Conservation (phyloP, 139 green algal genomes). For the Closterium sp. region DNA sequence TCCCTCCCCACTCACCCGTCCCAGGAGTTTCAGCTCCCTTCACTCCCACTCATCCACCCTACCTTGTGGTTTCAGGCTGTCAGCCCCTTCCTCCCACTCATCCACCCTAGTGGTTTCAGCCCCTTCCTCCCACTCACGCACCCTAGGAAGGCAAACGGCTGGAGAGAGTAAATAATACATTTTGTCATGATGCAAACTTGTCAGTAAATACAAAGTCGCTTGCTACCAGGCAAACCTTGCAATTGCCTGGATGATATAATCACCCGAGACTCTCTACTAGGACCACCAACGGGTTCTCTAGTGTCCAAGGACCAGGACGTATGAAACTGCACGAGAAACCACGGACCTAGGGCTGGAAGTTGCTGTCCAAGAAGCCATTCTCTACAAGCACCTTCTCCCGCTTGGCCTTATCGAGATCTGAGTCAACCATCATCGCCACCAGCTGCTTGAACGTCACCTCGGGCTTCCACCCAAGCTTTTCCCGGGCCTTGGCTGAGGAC, state of each 20-base stretch:
- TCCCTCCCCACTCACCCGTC: too few relatives aligned
- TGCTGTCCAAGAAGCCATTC: constrained; percentile 23
- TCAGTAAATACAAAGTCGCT: too few relatives aligned
- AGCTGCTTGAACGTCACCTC: constrained; percentile 60
- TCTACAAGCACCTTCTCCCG: constrained; percentile 40
- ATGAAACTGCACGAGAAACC: background rate
- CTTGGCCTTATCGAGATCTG: constrained; percentile 58
- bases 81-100: too few relatives aligned
- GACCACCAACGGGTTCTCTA: background rate
- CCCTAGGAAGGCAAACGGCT: too few relatives aligned
- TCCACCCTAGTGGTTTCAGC: too few relatives aligned
- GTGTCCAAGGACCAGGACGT: background rate
- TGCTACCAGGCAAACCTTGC: background rate
- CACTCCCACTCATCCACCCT: too few relatives aligned
- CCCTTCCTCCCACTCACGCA: too few relatives aligned
- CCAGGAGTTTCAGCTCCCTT: too few relatives aligned
- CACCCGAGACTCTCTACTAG: background rate
- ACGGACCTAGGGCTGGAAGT: background rate
- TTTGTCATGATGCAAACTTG: too few relatives aligned
- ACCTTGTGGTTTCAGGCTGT: too few relatives aligned
- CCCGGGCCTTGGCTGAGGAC: constrained; percentile 62
- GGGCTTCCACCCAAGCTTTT: constrained; percentile 63
- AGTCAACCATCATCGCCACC: constrained; percentile 73
- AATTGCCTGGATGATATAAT: background rate
- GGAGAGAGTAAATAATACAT: too few relatives aligned